Evolutionary conservation across 371 early-diverging fungal genomes (phyloP).

Genomic region (Syncephalastrum racemosum): DNA sequence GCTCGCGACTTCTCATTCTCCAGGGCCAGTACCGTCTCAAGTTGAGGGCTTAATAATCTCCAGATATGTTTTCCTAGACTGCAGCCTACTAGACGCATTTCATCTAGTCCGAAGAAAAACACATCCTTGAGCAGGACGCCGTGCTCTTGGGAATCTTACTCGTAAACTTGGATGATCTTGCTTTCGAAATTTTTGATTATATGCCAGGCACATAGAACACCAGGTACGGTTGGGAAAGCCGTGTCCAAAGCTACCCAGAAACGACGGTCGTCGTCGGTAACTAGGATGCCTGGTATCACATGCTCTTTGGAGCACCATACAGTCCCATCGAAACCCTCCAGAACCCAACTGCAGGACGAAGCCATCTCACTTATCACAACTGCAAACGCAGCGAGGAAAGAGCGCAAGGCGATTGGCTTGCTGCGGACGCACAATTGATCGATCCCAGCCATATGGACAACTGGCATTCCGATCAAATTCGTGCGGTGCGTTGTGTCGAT

Average conservation of each 20-base stretch:
- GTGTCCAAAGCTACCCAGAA: background rate
- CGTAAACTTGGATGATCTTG: constrained; percentile 6
- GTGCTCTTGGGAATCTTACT: background rate
- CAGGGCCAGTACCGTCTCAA: too few species aligned
- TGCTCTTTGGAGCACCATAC: background rate
- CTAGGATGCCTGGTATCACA: too few species aligned
- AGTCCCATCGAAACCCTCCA: background rate
- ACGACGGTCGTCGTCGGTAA: too few species aligned
- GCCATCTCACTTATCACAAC: constrained; percentile 1
- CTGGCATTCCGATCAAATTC: constrained; percentile 1
- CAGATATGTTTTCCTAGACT: too few species aligned
- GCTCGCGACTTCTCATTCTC: too few species aligned
- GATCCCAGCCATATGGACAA: constrained; percentile 4
- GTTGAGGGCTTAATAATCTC: too few species aligned
- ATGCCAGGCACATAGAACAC: too few species aligned
- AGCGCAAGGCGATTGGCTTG: background rate
- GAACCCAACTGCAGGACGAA: constrained; percentile 2
- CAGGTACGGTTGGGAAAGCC: background rate
- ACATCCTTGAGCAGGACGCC: background rate
- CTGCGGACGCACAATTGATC: background rate
- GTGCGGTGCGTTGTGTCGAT: constrained; percentile 6
- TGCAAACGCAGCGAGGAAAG: constrained; percentile 1
- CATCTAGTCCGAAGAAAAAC: too few species aligned
- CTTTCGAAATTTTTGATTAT: too few species aligned
- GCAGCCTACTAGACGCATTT: too few species aligned